Evolutionary conservation across 768 basidiomycete genomes (phyloP), one percentile per base, ranked within the genome.

Genomic region (Boletales sp.): DNA sequence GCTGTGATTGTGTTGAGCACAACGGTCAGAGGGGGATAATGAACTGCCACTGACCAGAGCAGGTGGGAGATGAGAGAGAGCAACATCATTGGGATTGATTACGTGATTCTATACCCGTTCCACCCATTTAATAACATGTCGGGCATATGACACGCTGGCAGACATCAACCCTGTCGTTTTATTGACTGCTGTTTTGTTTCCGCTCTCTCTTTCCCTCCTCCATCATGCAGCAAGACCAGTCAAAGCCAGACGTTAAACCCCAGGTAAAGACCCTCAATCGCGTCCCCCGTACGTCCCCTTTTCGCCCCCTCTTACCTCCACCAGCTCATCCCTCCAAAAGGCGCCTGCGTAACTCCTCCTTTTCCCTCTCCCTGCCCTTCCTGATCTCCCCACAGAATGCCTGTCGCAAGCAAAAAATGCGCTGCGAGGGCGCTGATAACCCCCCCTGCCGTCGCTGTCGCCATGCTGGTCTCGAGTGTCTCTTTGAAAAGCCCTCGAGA

Each of bases 331-430:
- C 19, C 40, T 49, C 48, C 48, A 51, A 49, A 61, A 92, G 90
- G 90, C 63, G 90, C 90, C 48, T 92, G 90, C 61, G 90, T 92
- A 69, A 37, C 69, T 81, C 74, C 5, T n/a, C 35, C 54, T 15
- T 48, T 56, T 48, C 50, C 30, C 57, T 32, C 58, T 56, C 32
- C 59, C 57, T 51, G 41, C 47, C 2, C 38, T 2, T 8, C 52
- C 54, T 62, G 57, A 67, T 29, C 43, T 39, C 38, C 35, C 45
- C 37, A 37, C 65, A 94, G 91, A 94, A 94, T 83, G 90, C 92
- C 15, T 95, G 94, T 69, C 77, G 94, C 59, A 90, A 92, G 63
- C 93, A 94, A 76, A 97, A 97, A 74, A 97, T 97, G 94, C 79
- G 93, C 59, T 97, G 94, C 65, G 92, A 94, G 68, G 93, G 92